Evolutionary conservation across 306 rosid species (phyloP).

Genomic region (Prosopis cineraria): DNA sequence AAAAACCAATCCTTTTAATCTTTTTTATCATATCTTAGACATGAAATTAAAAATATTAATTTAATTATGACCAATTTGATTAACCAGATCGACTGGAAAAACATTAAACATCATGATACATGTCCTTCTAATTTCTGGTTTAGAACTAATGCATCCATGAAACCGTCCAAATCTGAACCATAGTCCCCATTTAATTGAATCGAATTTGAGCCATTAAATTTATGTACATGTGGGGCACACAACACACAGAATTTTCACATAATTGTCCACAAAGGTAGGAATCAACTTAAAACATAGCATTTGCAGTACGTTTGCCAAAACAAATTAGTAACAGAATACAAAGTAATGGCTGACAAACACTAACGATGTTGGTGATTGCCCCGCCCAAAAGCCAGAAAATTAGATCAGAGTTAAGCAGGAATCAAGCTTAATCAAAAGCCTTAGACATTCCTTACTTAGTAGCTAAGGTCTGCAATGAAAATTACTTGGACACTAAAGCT

Average conservation of each 20-base stretch:
- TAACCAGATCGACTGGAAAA: no score
- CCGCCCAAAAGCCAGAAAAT: no score
- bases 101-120: no score
- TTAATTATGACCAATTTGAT: no score
- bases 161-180: neutral
- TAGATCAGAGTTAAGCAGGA: neutral
- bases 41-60: no score
- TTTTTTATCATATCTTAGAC: no score
- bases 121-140: no score
- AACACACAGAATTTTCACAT: no score
- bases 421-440: neutral
- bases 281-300: neutral
- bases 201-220: neutral
- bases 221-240: no score
- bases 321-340: neutral
- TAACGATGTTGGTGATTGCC: neutral
- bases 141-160: no score
- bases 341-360: no score
- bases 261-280: neutral
- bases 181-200: neutral
- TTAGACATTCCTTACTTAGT: neutral
- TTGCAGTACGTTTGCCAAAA: neutral
- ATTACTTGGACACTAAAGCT: neutral
- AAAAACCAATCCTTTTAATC: no score
- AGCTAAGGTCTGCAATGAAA: neutral